These are phyloP conservation scores for Sanguinoderma infundibulare DNA, from an alignment of 1,284 basidiomycete genomes.

Conservation along the genomic window DNA sequence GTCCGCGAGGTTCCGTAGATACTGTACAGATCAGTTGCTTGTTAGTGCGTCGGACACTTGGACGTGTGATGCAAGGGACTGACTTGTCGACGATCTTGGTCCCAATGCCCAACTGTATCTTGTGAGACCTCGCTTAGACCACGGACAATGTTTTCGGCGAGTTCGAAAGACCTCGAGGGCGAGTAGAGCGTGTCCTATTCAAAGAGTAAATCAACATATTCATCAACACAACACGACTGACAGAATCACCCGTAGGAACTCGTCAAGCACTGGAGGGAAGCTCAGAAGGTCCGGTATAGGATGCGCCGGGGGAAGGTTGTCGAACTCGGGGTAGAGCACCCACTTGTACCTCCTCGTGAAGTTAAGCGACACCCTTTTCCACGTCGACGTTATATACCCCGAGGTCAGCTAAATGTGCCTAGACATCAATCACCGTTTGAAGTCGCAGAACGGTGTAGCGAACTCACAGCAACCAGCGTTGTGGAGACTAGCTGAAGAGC, in stretches of 20 bases:
- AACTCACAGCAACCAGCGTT: constrained; percentile 33
- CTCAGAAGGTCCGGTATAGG: constrained; percentile 21
- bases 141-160: constrained; percentile 23
- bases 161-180: constrained; percentile 15
- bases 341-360: constrained; percentile 75
- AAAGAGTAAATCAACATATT: not conserved
- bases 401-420: constrained; percentile 35
- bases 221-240: not conserved
- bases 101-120: constrained; percentile 23
- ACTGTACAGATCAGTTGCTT: constrained; percentile 7
- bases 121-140: constrained; percentile 6
- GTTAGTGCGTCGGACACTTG: too few species aligned
- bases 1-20: constrained; percentile 19
- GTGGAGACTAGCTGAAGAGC: constrained; percentile 47
- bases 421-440: not conserved
- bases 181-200: constrained; percentile 23
- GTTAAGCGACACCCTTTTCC: constrained; percentile 48
- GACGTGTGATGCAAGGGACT: not conserved
- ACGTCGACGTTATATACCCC: constrained; percentile 38
- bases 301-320: constrained; percentile 20
- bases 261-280: constrained; percentile 13
- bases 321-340: constrained; percentile 57
- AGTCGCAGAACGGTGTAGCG: constrained; percentile 36
- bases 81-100: constrained; percentile 22
- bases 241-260: constrained; percentile 16